phyloP scores from a whole-genome alignment of 768 basidiomycete genomes.

The Suillus fuscotomentosus region DNA sequence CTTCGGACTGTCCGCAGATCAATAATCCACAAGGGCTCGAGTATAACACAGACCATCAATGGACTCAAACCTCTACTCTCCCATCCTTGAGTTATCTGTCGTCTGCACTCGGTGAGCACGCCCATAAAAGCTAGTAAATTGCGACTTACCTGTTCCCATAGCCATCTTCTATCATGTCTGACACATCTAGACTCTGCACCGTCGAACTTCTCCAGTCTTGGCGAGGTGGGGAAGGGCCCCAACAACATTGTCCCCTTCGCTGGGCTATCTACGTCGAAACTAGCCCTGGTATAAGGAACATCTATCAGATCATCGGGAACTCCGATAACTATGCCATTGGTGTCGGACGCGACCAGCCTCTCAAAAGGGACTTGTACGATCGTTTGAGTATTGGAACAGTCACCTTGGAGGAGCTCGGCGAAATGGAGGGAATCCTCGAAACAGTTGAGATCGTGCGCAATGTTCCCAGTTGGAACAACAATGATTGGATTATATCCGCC shows the following conservation, averaged over 20 bases:
- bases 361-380: constrained; percentile 23
- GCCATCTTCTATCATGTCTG: constrained; percentile 12
- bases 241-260: constrained; percentile 16
- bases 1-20: neutral
- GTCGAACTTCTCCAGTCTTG: constrained; percentile 29
- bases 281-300: constrained; percentile 14
- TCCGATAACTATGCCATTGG: constrained; percentile 21
- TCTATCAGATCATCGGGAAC: constrained; percentile 26
- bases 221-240: constrained; percentile 10
- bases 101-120: neutral
- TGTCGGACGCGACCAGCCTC: constrained; percentile 5
- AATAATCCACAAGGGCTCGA: neutral
- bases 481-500: neutral
- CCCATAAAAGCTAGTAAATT: neutral
- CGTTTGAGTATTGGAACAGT: constrained; percentile 23
- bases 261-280: constrained; percentile 31
- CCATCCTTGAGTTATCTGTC: neutral
- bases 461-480: neutral
- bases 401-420: neutral
- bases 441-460: neutral
- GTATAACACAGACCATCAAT: neutral
- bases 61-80: neutral
- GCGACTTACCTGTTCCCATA: neutral
- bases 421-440: neutral
- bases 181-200: constrained; percentile 14